A percentile compares a stretch with the other conserved stretches of the same genome.
phyloP scores from a whole-genome alignment of 2,329 filamentous ascomycete species.

The Tolypocladium inflatum region DNA sequence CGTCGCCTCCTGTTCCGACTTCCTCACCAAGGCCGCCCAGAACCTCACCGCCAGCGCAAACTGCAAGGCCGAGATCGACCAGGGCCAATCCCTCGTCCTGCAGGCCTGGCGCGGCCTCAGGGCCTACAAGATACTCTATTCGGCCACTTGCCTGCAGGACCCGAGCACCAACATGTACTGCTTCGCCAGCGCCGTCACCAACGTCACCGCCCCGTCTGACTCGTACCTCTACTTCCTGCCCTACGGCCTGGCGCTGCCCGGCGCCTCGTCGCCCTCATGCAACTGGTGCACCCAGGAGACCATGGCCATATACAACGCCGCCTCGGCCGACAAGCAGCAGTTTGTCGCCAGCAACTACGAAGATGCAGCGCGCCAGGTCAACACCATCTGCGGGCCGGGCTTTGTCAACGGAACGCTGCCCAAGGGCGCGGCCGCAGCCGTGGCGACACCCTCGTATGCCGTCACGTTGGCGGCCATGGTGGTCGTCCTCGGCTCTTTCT shows the following conservation, averaged over 20 bases:
- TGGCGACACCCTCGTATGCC: conserved; percentile 8
- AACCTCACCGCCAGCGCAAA: conserved; percentile 52
- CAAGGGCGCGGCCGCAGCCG: conserved; percentile 13
- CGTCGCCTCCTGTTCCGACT: conserved; percentile 51
- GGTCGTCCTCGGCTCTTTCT: conserved; percentile 8
- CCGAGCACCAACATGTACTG: conserved; percentile 58
- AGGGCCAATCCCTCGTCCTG: conserved; percentile 59
- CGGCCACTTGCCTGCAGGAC: conserved; percentile 70
- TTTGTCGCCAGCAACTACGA: conserved; percentile 62
- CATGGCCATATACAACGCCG: conserved; percentile 70
- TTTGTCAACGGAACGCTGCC: conserved; percentile 51
- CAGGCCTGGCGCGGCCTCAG: conserved; percentile 68
- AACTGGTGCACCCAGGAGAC: conserved; percentile 66
- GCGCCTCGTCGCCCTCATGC: conserved; percentile 62
- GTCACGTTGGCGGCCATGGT: conserved; percentile 3
- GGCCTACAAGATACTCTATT: conserved; percentile 70
- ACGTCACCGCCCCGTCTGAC: conserved; percentile 58
- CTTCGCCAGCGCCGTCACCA: conserved; percentile 78
- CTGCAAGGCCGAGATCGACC: conserved; percentile 63
- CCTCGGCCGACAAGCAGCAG: conserved; percentile 55
- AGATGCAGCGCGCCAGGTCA: conserved; percentile 61
- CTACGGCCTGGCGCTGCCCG: conserved; percentile 62
- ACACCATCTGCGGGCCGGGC: conserved; percentile 49
- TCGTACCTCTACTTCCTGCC: conserved; percentile 81
- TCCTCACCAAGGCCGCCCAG: conserved; percentile 55